Conservation (phyloP, 352 stramenopile species). For the Globisporangium ultimum region DNA sequence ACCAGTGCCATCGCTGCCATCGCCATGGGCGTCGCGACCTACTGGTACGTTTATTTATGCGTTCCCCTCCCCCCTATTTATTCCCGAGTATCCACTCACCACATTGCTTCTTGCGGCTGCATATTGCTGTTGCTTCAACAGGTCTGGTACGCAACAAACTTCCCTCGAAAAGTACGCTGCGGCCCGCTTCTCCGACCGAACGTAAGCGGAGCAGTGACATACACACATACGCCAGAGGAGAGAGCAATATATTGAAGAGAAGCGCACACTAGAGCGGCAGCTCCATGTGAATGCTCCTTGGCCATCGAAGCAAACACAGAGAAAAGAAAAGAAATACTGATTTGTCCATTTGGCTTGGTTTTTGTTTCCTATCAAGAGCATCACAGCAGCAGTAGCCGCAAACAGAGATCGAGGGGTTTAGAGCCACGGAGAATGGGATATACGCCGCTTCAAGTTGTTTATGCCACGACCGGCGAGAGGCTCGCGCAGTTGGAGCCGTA, state of each 20-base stretch:
- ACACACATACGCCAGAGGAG: not conserved
- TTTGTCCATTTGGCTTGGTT: not conserved
- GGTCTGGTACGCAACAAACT: conserved; percentile 38
- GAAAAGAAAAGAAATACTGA: not conserved
- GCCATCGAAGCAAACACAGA: conserved; percentile 4
- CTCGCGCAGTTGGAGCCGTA: conserved; percentile 80
- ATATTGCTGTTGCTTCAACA: conserved; percentile 14
- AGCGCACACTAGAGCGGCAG: not conserved
- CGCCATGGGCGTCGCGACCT: conserved; percentile 54
- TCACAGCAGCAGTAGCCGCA: not conserved
- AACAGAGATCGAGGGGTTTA: not conserved
- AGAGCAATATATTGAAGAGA: conserved; percentile 7
- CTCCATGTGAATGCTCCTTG: not conserved
- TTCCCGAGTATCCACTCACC: too few species aligned
- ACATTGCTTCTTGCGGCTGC: conserved; percentile 5
- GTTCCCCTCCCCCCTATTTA: not conserved
- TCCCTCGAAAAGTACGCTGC: conserved; percentile 72
- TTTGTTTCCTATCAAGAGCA: not conserved
- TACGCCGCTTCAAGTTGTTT: not conserved
- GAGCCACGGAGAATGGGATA: not conserved
- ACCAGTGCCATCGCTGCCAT: conserved; percentile 39
- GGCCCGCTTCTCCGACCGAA: conserved; percentile 38
- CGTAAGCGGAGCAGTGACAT: conserved; percentile 27
- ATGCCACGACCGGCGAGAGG: conserved; percentile 42
- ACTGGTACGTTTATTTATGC: conserved; percentile 42